These are phyloP conservation scores for Macrophomina pseudophaseolina DNA, from an alignment of 2,329 filamentous ascomycete genomes.

Conservation along the genomic window DNA sequence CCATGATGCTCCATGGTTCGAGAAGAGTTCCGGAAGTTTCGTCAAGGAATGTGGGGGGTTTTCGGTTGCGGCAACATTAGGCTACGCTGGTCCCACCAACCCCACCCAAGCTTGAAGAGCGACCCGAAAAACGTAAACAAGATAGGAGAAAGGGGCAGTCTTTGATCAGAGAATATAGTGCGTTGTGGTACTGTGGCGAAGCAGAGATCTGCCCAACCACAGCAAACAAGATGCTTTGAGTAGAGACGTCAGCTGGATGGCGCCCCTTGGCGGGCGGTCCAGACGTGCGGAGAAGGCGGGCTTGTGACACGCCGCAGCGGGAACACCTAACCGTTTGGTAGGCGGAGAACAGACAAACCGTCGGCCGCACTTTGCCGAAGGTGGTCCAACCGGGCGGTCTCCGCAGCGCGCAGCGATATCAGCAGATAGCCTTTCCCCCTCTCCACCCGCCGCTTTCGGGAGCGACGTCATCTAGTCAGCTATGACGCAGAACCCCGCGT, in stretches of 20 bases:
- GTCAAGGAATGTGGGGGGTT: background rate
- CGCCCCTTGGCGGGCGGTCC: background rate
- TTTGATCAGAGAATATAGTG: background rate
- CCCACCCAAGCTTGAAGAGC: too few species aligned
- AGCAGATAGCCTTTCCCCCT: background rate
- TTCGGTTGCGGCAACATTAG: background rate
- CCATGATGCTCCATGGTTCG: too few species aligned
- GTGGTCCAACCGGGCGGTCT: background rate
- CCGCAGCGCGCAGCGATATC: background rate
- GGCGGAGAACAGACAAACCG: background rate
- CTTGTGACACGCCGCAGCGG: background rate
- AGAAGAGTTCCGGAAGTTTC: background rate
- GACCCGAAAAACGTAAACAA: too few species aligned
- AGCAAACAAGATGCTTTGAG: background rate
- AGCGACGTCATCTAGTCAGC: background rate
- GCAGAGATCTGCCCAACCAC: background rate
- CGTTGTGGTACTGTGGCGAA: background rate
- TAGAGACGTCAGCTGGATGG: background rate
- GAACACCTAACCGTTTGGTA: background rate
- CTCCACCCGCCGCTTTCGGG: background rate
- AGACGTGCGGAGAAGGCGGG: constrained; percentile 11
- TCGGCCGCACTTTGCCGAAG: background rate
- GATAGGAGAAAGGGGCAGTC: background rate
- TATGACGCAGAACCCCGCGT: constrained; percentile 7
- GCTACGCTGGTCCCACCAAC: too few species aligned